Evolutionary conservation across 2,329 filamentous ascomycete species (phyloP).

Genomic region (Elsinoe necatrix): DNA sequence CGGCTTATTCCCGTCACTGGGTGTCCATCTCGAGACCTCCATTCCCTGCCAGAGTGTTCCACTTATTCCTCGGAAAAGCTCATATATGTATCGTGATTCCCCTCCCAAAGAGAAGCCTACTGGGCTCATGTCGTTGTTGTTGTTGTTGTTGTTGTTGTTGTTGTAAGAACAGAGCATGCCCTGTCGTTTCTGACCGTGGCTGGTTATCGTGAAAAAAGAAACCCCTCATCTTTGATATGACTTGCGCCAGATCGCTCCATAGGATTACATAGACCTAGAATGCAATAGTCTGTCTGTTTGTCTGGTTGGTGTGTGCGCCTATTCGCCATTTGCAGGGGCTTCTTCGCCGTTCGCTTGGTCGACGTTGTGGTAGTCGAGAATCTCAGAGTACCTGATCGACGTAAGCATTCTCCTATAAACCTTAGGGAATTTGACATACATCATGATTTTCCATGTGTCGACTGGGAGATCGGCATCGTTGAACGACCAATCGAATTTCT

Average conservation of each 20-base stretch:
- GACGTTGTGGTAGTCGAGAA: slow-evolving; percentile 96
- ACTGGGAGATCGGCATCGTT: slow-evolving; percentile 96
- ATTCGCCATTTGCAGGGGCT: slow-evolving; percentile 14
- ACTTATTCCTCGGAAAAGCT: background rate
- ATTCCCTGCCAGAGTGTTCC: background rate
- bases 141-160: background rate
- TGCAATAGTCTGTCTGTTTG: background rate
- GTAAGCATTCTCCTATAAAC: too few species aligned
- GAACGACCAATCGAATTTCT: slow-evolving; percentile 99
- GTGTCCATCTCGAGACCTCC: background rate
- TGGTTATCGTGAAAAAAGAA: background rate
- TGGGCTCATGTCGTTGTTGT: background rate
- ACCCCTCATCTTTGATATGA: background rate
- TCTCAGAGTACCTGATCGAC: slow-evolving; percentile 80
- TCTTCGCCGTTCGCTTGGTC: slow-evolving; percentile 42
- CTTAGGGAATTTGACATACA: slow-evolving; percentile 55
- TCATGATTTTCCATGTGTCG: slow-evolving; percentile 99
- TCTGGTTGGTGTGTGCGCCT: background rate
- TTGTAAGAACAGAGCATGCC: slow-evolving; percentile 2
- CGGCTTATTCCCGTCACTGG: background rate
- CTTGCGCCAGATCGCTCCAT: slow-evolving; percentile 10
- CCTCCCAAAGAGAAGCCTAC: slow-evolving; percentile 1
- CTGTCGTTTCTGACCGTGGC: background rate
- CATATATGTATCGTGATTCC: slow-evolving; percentile 9
- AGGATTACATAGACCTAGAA: slow-evolving; percentile 2